Evolutionary conservation across 345 rosid species (phyloP), one percentile per base, ranked within the genome.

Genomic region (Clarkia xantiana): DNA sequence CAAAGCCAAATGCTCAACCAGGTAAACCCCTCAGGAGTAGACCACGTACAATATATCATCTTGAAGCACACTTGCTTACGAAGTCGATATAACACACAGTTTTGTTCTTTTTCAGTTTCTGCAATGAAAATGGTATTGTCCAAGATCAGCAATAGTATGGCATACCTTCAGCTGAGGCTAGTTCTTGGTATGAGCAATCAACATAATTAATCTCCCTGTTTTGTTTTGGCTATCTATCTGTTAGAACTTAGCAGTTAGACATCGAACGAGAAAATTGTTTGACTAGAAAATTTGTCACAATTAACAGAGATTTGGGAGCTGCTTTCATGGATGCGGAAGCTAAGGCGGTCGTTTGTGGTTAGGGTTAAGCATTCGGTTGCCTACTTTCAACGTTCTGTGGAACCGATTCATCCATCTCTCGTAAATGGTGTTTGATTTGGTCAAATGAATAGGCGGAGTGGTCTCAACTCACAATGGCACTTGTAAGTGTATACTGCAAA

Each of bases 121-220:
- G 65, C 68, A 6, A 43, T 64, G 20, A 44, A 52, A 49, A 61
- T 55, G 40, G 36, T 61, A 3, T 58, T 62, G 36, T 61, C 70
- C 43, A 76, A 67, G 58, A 55, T 80, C 17, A 75, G 49, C 44
- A 63, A 64, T 39, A 67, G 43, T 13, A 20, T 61, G 43, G 66
- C 61, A 18, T 81, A 76, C 66, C 58, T 84, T 49, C 75, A 62
- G 15, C 47, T 82, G 44, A 72, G 79, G 52, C 59, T 79, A 54
- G 53, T 69, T 68, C 72, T 84, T 0, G 82, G 94, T 86, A 73
- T 70, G 65, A 43, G 49, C n/a, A n/a, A n/a, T n/a, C n/a, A n/a
- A n/a, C n/a, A n/a, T n/a, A n/a, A n/a, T n/a, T 46, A 51, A 44
- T 19, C 22, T 44, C 29, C 16, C 10, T 11, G 9, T 38, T n/a